Evolutionary conservation across 23 red algal species (phyloP).

Genomic region (Gracilaria domingensis): DNA sequence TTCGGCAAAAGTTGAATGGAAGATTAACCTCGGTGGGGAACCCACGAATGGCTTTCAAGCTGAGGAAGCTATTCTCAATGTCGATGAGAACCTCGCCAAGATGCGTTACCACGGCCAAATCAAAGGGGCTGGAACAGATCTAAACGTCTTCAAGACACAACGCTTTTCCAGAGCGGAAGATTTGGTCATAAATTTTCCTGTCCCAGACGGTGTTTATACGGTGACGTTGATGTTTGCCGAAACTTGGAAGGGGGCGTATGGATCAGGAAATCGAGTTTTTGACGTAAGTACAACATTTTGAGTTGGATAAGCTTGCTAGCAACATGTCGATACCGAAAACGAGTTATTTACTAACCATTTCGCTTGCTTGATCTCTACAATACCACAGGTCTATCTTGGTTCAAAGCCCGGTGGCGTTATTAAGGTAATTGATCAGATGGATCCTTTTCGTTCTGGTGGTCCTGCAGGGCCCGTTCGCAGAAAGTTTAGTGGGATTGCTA

Average conservation of each 20-base stretch:
- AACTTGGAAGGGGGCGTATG: conserved; percentile 78
- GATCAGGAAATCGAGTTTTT: conserved; percentile 70
- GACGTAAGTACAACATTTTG: conserved; percentile 46
- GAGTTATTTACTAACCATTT: not conserved
- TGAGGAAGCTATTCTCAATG: conserved; percentile 57
- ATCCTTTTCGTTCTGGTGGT: conserved; percentile 70
- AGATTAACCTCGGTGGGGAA: conserved; percentile 78
- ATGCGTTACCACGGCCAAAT: conserved; percentile 71
- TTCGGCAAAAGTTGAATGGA: conserved; percentile 56
- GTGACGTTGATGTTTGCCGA: conserved; percentile 78
- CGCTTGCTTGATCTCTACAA: not conserved
- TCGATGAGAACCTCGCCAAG: conserved; percentile 63
- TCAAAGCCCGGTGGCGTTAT: conserved; percentile 66
- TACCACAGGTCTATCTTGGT: conserved; percentile 68
- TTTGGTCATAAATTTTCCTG: conserved; percentile 74
- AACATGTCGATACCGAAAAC: not conserved
- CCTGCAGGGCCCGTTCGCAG: conserved; percentile 52
- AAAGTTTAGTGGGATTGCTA: conserved; percentile 67
- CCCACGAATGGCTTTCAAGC: conserved; percentile 56
- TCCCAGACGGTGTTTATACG: conserved; percentile 74
- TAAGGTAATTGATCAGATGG: conserved; percentile 52
- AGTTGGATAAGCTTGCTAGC: not conserved
- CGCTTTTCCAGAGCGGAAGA: conserved; percentile 71
- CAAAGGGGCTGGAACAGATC: conserved; percentile 37
- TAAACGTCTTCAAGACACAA: conserved; percentile 75